Base-by-base conservation (phyloP, 2,329 filamentous ascomycete species). In the Ceratocystis destructans region DNA sequence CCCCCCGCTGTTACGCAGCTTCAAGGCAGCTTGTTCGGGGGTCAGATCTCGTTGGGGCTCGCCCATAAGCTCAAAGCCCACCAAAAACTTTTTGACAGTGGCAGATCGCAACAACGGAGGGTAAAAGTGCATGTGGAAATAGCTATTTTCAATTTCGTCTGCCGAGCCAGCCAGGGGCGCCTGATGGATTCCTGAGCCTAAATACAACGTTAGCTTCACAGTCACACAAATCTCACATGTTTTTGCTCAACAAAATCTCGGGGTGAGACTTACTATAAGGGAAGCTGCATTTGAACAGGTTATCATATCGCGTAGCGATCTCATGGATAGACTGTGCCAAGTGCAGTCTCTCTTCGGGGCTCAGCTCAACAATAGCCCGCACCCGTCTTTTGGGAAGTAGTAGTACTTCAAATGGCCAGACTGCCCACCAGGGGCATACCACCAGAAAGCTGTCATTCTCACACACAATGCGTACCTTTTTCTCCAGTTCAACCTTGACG, bases 31-130 rank as follows among this genome's bases (percentile, higher is more conserved):
- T 77, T 97, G 94, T 76, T 99, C 94, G 0, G 94, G 93, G 0
- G 94, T 99, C 72, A 99, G 97, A 74, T 99, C 94, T 68, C 94
- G 84, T 77, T 99, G 94, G n/a, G 94, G 93, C 77, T 99, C 94
- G 1, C 89, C 94, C 84, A 99, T 85, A 77, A 99, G 82, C 77
- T 99, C 94, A 74, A 96, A 97, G 0, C 94, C 94, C 44, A 99
- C 94, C 64, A 97, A 77, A 77, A 97, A 99, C 78, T 99, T 99
- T 71, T 89, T 86, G 61, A 99, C 92, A 0, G 91, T 96, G 1
- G 94, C 92, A 61, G 91, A 96, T 66, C 94, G 86, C 70, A 99
- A 80, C 61, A 99, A 80, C 12, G 94, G 94, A 53, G 94, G 94
- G 75, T 96, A 97, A 76, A 99, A 99, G 78, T 99, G 94, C 79